Conservation (phyloP, 768 basidiomycete species). For the Tephrocybe sp. region DNA sequence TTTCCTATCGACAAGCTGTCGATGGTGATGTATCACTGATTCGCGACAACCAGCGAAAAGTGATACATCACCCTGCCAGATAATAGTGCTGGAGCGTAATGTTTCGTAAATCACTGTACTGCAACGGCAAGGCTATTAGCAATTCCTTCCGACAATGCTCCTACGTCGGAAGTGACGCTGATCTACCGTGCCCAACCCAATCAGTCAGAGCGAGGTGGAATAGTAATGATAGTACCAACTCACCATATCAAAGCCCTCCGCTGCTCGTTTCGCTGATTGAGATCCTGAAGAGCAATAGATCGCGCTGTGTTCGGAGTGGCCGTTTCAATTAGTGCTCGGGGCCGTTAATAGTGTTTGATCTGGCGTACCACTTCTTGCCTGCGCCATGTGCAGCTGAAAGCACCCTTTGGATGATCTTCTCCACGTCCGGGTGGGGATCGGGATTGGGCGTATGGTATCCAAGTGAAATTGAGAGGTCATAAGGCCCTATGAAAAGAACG, state of each 20-base stretch:
- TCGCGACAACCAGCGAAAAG: not conserved
- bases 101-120: too few species aligned
- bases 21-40: not conserved
- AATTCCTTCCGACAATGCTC: too few species aligned
- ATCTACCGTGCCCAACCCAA: too few species aligned
- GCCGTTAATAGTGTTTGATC: not conserved
- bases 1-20: not conserved
- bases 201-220: not conserved
- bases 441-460: constrained; percentile 63
- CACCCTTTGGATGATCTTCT: constrained; percentile 56
- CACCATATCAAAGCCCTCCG: constrained; percentile 28
- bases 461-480: constrained; percentile 63
- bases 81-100: too few species aligned
- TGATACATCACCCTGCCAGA: not conserved
- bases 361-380: constrained; percentile 63
- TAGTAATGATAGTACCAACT: not conserved
- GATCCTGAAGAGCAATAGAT: constrained; percentile 24
- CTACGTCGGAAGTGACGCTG: too few species aligned
- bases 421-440: constrained; percentile 65
- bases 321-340: not conserved
- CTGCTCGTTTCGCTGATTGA: constrained; percentile 22
- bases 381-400: constrained; percentile 47
- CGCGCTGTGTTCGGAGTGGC: constrained; percentile 11
- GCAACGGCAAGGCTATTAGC: too few species aligned
- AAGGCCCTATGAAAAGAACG: constrained; percentile 55